Base-by-base conservation (phyloP, 2,329 filamentous ascomycete species). In the Apiospora marii region DNA sequence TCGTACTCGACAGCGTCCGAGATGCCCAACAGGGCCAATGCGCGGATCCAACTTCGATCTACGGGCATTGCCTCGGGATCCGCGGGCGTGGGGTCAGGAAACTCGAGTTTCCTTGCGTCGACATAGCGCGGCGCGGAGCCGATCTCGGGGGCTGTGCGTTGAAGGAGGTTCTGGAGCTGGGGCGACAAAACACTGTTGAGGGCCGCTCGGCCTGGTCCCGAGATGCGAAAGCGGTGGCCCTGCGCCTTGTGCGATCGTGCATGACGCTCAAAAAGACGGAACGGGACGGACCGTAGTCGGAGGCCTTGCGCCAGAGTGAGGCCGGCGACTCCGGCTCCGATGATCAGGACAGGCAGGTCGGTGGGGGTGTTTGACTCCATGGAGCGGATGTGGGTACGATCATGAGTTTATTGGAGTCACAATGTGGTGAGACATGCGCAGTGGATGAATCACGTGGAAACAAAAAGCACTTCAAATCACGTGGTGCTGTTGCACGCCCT, bases 301-400 rank as follows among this genome's bases (percentile, higher is more conserved):
- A 80, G 71, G 37, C 78, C 79, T 72, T 80, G 79, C 4, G 78
- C 79, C 27, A 87, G 78, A 0, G 82, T 81, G 14, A 87, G 80
- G 6, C 85, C 85, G 16, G 82, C 81, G 22, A 87, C 79, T 7
- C 85, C 86, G 19, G 84, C 85, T 14, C 85, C 85, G 67, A 81
- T 76, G 34, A 80, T 80, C 14, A 87, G 76, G 51, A 87, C 82
- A 30, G 77, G 80, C 67, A 48, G 46, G 46, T 48, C 19, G 46
- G 46, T 48, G 19, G 46, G n/a, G 46, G 46, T n/a, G 46, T 48
- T 48, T n/a, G 46, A 48, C 46, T 48, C 46, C 46, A 48, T 48
- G 16, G 46, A 48, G 4, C 19, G 22, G 46, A 48, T 14, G 22
- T 48, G 14, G 22, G 46, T 22, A 48, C 5, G 19, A n/a, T n/a